A percentile compares a stretch with the other conserved stretches of the same genome.
These are phyloP conservation scores for Candida manassasensis DNA, from an alignment of 805 yeast genomes.

Conservation along the genomic window DNA sequence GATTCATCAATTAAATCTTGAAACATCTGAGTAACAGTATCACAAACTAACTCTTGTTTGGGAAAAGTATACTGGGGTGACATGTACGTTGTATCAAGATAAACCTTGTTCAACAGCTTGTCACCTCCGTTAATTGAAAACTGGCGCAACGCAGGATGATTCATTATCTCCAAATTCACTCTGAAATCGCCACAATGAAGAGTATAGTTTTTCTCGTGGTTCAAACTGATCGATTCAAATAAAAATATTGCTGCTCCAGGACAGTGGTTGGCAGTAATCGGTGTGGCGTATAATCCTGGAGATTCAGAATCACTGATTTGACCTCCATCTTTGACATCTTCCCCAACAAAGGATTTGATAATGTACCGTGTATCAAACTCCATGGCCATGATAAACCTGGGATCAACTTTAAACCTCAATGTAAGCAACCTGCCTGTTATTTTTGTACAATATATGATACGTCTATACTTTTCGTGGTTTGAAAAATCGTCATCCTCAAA, in stretches of 20 bases:
- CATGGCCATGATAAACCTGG: slow-evolving; percentile 39
- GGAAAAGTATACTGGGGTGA: slow-evolving; percentile 75
- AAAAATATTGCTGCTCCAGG: slow-evolving; percentile 89
- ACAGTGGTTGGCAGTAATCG: slow-evolving; percentile 89
- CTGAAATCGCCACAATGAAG: slow-evolving; percentile 95
- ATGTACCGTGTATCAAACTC: slow-evolving; percentile 39
- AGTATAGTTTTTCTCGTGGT: slow-evolving; percentile 23
- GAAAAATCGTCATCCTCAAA: slow-evolving; percentile 25
- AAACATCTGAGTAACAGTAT: slow-evolving; percentile 52
- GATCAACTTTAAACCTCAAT: slow-evolving; percentile 51
- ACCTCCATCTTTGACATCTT: slow-evolving; percentile 14
- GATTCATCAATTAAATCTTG: slow-evolving; percentile 29
- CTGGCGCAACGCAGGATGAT: slow-evolving; percentile 24
- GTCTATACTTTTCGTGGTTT: slow-evolving; percentile 33
- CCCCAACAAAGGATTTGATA: slow-evolving; percentile 12
- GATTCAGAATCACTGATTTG: slow-evolving; percentile 1
- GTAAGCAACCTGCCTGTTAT: slow-evolving; percentile 59
- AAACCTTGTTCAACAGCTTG: slow-evolving; percentile 50
- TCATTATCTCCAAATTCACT: slow-evolving; percentile 51
- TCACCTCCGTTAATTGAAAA: slow-evolving; percentile 14
- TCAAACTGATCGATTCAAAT: slow-evolving; percentile 45
- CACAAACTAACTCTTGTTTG: slow-evolving; percentile 64
- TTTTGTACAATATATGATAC: slow-evolving; percentile 66
- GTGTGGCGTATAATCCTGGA: slow-evolving; percentile 47
- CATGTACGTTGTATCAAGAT: slow-evolving; percentile 88